Conservation (phyloP, 257 asterid species). For the Primulina tabacum region DNA sequence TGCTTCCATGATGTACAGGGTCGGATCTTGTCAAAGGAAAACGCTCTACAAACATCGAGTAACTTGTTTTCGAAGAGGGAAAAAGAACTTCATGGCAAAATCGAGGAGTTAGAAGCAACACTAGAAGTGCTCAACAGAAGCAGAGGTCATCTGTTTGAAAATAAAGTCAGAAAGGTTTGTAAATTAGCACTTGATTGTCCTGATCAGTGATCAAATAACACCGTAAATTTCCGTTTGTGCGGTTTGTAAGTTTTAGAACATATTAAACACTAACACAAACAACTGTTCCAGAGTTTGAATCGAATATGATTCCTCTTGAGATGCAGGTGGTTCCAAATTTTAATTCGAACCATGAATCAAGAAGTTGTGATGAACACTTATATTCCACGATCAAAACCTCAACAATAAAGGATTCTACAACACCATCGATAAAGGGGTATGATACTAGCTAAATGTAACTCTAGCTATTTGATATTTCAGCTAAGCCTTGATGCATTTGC, state of each 20-base stretch:
- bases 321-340: constrained; percentile 31
- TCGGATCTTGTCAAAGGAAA: constrained; percentile 65
- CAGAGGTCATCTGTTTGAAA: constrained; percentile 35
- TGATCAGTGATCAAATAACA: not conserved
- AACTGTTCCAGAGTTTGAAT: not conserved
- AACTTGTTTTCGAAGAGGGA: not conserved
- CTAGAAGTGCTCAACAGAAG: constrained; percentile 14
- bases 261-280: not conserved
- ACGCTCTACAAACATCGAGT: constrained; percentile 28
- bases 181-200: constrained; percentile 11
- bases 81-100: not conserved
- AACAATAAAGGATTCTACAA: constrained; percentile 13
- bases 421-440: constrained; percentile 26
- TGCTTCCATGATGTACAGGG: constrained; percentile 38
- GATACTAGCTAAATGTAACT: not conserved
- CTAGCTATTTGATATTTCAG: not conserved
- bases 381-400: not conserved
- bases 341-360: constrained; percentile 20
- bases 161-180: constrained; percentile 48
- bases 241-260: not conserved
- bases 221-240: not conserved
- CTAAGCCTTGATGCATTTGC: constrained; percentile 21
- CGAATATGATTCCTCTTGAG: constrained; percentile 14
- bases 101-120: not conserved
- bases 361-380: constrained; percentile 18